Conservation (phyloP, 2,329 filamentous ascomycete genomes). For the Dothideomycetes sp. region DNA sequence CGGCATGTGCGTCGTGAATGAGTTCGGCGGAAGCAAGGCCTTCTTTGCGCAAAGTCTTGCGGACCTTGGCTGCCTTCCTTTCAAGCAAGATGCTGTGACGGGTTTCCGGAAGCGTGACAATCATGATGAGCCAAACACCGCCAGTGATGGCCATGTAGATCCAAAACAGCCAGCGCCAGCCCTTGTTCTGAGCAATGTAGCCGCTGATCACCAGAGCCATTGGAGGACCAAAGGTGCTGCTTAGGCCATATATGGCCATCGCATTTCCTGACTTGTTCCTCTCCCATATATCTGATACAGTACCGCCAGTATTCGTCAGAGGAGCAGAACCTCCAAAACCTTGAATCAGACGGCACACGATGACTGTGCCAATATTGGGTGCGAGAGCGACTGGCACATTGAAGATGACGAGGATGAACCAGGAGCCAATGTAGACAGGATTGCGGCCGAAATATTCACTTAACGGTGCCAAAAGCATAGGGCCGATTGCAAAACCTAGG, state of each 20-base stretch:
- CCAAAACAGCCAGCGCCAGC: constrained; percentile 17
- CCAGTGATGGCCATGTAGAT: constrained; percentile 17
- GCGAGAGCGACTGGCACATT: constrained; percentile 13
- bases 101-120: constrained; percentile 18
- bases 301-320: constrained; percentile 22
- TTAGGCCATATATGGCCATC: constrained; percentile 26
- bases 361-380: constrained; percentile 11
- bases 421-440: constrained; percentile 21
- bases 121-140: constrained; percentile 14
- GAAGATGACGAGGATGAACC: constrained; percentile 21
- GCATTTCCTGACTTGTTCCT: constrained; percentile 20
- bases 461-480: constrained; percentile 20
- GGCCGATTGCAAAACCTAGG: constrained; percentile 17
- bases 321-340: constrained; percentile 23
- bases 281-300: constrained; percentile 22
- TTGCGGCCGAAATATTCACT: constrained; percentile 27
- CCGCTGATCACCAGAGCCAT: constrained; percentile 24
- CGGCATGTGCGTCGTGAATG: constrained; percentile 12
- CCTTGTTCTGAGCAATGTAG: constrained; percentile 18
- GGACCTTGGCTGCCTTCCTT: constrained; percentile 58
- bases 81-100: constrained; percentile 19
- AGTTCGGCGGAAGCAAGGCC: constrained; percentile 8
- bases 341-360: constrained; percentile 20
- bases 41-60: constrained; percentile 26
- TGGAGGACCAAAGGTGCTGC: constrained; percentile 24